These are phyloP conservation scores for Sugiyamaella marilandica DNA, from an alignment of 805 yeast genomes.

Conservation along the genomic window DNA sequence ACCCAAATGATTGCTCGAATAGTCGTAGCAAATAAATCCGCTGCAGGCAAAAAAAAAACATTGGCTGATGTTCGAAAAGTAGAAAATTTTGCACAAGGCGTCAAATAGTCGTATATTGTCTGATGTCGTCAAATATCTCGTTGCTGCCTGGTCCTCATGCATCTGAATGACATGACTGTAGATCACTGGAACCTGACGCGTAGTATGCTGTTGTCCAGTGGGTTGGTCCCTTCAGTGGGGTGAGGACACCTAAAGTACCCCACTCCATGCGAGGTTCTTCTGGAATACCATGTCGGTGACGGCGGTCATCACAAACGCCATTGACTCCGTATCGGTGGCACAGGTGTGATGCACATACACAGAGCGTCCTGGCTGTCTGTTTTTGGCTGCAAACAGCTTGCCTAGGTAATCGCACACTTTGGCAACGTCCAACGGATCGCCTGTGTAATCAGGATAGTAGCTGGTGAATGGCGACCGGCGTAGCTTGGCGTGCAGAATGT, in stretches of 20 bases:
- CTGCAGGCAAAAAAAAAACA: neutral
- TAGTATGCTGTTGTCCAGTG: too few relatives aligned
- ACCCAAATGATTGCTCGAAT: neutral
- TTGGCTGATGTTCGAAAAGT: neutral
- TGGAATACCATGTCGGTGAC: constrained; percentile 89
- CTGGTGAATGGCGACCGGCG: constrained; percentile 57
- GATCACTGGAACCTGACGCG: too few relatives aligned
- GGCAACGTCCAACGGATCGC: constrained; percentile 57
- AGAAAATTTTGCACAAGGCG: neutral
- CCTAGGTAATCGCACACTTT: constrained; percentile 72
- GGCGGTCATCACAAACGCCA: constrained; percentile 86
- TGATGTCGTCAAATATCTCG: too few relatives aligned
- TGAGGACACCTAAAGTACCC: constrained; percentile 41
- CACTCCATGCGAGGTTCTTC: constrained; percentile 73
- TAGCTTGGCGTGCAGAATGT: constrained; percentile 70
- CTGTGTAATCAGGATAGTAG: constrained; percentile 75
- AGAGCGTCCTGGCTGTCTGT: constrained; percentile 60
- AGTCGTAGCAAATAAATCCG: too few relatives aligned
- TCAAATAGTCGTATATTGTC: too few relatives aligned
- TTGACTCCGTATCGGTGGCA: constrained; percentile 86
- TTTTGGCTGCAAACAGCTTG: constrained; percentile 55
- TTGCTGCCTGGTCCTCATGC: too few relatives aligned
- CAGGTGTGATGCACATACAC: constrained; percentile 89
- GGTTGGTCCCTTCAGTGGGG: too few relatives aligned
- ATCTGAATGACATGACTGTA: too few relatives aligned